A percentile compares a stretch with the other conserved stretches of the same genome.
Conservation (phyloP, 352 stramenopile species). For the Pilasporangium apinafurcum region DNA sequence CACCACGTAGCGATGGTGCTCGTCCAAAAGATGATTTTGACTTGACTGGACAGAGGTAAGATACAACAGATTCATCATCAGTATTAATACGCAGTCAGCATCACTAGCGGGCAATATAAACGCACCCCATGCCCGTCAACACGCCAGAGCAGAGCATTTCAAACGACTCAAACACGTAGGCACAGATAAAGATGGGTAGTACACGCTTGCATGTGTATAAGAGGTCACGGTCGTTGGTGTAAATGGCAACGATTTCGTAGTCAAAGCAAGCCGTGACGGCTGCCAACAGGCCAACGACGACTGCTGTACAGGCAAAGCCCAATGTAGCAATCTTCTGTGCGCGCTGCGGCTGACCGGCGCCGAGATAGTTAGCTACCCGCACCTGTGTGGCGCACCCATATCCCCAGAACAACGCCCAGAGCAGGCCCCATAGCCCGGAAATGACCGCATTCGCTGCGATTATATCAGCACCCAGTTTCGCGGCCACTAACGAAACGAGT, state of each 20-base stretch:
- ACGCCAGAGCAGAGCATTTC: conserved; percentile 52
- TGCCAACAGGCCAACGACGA: conserved; percentile 40
- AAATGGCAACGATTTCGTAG: conserved; percentile 41
- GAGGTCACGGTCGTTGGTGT: conserved; percentile 48
- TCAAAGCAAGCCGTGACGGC: conserved; percentile 38
- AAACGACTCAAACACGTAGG: conserved; percentile 55
- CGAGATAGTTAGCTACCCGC: conserved; percentile 72
- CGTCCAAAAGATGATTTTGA: conserved; percentile 54
- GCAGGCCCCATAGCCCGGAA: conserved; percentile 52
- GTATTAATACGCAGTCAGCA: background rate
- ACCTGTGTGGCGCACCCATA: conserved; percentile 76
- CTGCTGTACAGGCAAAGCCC: conserved; percentile 45
- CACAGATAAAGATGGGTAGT: conserved; percentile 50
- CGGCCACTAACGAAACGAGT: conserved; percentile 59
- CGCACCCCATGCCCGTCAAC: conserved; percentile 65
- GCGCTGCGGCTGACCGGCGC: conserved; percentile 36
- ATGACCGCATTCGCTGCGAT: conserved; percentile 72
- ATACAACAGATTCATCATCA: conserved; percentile 1
- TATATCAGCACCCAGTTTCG: conserved; percentile 41
- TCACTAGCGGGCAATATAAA: background rate
- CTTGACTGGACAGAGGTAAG: conserved; percentile 20
- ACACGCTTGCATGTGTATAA: conserved; percentile 39
- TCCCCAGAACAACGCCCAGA: conserved; percentile 77
- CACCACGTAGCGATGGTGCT: conserved; percentile 60
- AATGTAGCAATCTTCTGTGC: conserved; percentile 46